These are phyloP conservation scores for Brettanomyces custersianus DNA, from an alignment of 805 yeast genomes.

Conservation along the genomic window DNA sequence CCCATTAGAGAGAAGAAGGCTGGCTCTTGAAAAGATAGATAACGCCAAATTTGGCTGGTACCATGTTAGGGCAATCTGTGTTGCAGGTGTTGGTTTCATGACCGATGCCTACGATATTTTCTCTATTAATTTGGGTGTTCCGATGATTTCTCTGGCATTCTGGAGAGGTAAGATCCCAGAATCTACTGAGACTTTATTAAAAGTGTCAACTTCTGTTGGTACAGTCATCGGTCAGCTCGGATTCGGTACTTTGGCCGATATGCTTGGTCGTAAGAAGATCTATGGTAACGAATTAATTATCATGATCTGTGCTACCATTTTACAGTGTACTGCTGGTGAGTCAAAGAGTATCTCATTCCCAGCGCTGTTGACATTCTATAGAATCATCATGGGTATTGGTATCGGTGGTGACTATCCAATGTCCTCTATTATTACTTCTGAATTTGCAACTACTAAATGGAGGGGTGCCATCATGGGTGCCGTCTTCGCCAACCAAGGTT, in stretches of 20 bases:
- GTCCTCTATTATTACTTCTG: conserved; percentile 88
- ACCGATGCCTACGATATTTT: conserved; percentile 91
- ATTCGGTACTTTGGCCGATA: conserved; percentile 78
- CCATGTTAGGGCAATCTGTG: conserved; percentile 70
- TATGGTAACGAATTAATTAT: conserved; percentile 82
- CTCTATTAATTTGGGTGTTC: conserved; percentile 73
- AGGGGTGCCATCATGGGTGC: conserved; percentile 98
- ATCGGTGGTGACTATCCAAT: conserved; percentile 96
- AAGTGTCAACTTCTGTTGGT: conserved; percentile 89
- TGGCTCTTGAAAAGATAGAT: conserved; percentile 78
- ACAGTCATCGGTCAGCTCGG: conserved; percentile 86
- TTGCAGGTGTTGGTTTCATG: conserved; percentile 91
- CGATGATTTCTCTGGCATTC: conserved; percentile 72
- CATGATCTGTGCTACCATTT: conserved; percentile 70
- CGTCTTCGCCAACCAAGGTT: conserved; percentile 93
- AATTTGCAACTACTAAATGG: conserved; percentile 90
- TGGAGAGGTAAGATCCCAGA: conserved; percentile 60
- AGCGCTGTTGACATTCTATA: conserved; percentile 66
- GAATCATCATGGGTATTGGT: conserved; percentile 91
- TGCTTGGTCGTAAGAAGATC: conserved; percentile 75
- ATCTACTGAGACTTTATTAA: conserved; percentile 67
- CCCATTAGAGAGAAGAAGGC: conserved; percentile 79
- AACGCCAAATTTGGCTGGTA: conserved; percentile 76
- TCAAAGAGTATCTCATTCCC: conserved; percentile 66
- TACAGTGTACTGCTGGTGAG: conserved; percentile 66